phyloP scores from a whole-genome alignment of 441 rosid genomes.

The Gossypium schwendimanii region DNA sequence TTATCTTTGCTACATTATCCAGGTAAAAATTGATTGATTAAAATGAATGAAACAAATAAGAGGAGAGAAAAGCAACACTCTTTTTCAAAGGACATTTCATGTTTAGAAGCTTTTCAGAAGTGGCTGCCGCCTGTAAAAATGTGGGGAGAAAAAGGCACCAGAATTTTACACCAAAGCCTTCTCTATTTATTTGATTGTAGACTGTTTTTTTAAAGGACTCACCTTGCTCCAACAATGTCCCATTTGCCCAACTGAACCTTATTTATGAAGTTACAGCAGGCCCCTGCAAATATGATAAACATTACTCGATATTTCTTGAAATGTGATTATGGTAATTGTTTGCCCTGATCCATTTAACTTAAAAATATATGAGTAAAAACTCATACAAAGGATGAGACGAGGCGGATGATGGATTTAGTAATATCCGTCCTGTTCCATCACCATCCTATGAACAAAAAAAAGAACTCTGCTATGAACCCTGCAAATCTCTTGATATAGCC shows the following conservation, averaged over 20 bases:
- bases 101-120: background rate
- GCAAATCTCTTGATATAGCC: background rate
- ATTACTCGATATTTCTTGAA: background rate
- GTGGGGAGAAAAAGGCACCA: background rate
- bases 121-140: background rate
- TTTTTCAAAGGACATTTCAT: background rate
- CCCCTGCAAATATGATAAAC: constrained; percentile 13
- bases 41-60: background rate
- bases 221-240: constrained; percentile 35
- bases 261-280: constrained; percentile 20
- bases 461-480: background rate
- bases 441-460: too few species aligned
- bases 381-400: too few species aligned
- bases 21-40: background rate
- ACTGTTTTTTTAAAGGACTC: background rate
- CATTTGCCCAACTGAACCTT: constrained; percentile 26
- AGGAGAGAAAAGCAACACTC: background rate
- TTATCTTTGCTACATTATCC: background rate
- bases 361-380: too few species aligned
- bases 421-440: too few species aligned
- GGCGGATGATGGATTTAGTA: too few species aligned
- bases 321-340: too few species aligned
- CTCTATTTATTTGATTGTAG: background rate
- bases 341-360: too few species aligned
- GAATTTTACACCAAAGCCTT: background rate